Conservation (phyloP, 768 basidiomycete species). For the Hortiboletus campestris region DNA sequence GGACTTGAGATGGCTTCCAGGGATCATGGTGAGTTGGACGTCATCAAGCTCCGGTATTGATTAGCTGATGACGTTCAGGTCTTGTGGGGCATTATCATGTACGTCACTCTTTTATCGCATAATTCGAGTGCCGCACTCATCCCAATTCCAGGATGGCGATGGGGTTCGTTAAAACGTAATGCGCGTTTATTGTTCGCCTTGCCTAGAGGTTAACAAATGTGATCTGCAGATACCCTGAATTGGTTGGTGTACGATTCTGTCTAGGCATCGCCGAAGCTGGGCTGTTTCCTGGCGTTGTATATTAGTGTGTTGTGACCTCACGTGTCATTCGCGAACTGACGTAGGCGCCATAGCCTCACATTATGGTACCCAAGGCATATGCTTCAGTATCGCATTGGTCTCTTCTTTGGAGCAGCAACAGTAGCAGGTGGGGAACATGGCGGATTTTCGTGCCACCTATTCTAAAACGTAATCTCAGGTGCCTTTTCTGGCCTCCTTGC, state of each 20-base stretch:
- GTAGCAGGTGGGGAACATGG: constrained; percentile 41
- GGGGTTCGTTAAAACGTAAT: constrained; percentile 66
- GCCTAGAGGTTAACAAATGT: background rate
- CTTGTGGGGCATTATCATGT: constrained; percentile 66
- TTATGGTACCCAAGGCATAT: constrained; percentile 68
- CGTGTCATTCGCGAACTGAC: background rate
- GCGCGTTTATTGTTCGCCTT: background rate
- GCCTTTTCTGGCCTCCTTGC: constrained; percentile 63
- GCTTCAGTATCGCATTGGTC: constrained; percentile 56
- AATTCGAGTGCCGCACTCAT: background rate
- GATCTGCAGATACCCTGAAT: constrained; percentile 53
- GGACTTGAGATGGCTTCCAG: constrained; percentile 55
- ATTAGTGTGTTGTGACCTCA: constrained; percentile 49
- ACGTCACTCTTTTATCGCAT: constrained; percentile 4
- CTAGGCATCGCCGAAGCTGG: constrained; percentile 71
- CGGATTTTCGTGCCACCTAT: background rate
- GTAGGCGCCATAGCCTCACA: constrained; percentile 42
- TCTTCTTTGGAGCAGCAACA: constrained; percentile 67
- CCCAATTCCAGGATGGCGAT: constrained; percentile 48
- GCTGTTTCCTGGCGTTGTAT: constrained; percentile 69
- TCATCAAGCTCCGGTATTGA: background rate
- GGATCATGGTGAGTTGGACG: constrained; percentile 49
- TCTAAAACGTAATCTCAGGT: constrained; percentile 16
- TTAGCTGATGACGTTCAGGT: constrained; percentile 37
- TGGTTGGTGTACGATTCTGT: constrained; percentile 55